Percentiles rank a stretch among this genome's conserved stretches.
Conservation (phyloP, 2,329 filamentous ascomycete genomes). For the Aspergillus tubingensis region DNA sequence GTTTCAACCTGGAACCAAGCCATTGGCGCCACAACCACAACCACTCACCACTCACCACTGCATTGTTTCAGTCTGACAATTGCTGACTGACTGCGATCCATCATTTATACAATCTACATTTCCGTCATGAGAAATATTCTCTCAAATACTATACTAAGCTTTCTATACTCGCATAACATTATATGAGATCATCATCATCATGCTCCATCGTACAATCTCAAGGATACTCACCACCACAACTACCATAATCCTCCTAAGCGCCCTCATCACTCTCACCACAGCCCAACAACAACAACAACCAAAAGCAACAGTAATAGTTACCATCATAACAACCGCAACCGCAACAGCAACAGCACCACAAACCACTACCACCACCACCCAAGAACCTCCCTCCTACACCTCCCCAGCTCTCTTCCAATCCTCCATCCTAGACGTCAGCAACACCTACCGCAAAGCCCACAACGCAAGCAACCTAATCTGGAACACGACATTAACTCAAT, state of each 20-base stretch:
- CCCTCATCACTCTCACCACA: background rate
- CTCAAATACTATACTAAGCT: too few relatives aligned
- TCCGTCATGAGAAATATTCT: too few relatives aligned
- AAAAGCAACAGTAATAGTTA: conserved; percentile 21
- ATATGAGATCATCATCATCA: too few relatives aligned
- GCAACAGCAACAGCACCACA: conserved; percentile 19
- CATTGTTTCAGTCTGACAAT: background rate
- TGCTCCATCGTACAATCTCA: background rate
- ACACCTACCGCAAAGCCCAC: conserved; percentile 65
- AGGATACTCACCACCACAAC: background rate
- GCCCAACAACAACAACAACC: background rate
- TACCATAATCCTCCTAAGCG: background rate
- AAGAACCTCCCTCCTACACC: conserved; percentile 44
- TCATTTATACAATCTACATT: background rate
- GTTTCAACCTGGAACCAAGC: background rate
- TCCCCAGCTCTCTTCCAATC: conserved; percentile 44
- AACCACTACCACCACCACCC: conserved; percentile 23
- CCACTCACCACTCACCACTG: background rate
- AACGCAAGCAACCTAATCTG: conserved; percentile 61
- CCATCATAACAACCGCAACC: conserved; percentile 9
- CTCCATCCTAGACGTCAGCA: conserved; percentile 66
- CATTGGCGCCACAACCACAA: background rate
- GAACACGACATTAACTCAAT: conserved; percentile 65
- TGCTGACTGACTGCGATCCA: background rate
- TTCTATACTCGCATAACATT: too few relatives aligned